Evolutionary conservation across 176 grass and related monocot species (phyloP), one percentile per base, ranked within the genome.

Genomic region (Juncus effusus): DNA sequence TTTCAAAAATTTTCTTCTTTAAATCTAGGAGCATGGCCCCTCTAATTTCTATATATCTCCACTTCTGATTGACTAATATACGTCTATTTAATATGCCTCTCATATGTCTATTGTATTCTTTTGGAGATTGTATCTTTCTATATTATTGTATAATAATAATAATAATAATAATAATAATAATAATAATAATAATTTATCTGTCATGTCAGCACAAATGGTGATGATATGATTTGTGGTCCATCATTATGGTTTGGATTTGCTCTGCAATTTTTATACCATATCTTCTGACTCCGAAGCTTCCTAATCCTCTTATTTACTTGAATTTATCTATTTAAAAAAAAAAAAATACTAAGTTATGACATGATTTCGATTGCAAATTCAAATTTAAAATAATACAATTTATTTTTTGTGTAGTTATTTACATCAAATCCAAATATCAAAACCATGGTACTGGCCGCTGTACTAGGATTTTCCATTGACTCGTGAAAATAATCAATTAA

Each of bases 381-480:
- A 40, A 7, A 44, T 7, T 52, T 52, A 12, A 52, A 52, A 52
- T 52, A 52, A 52, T 52, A 8, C 49, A 52, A 52, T 52, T 52
- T 12, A 12, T 52, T 1, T 8, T 28, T 28, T 28, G 19, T 28
- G 1, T 28, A 28, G 19, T 28, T 28, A 28, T 28, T 28, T 28
- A 28, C 19, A 28, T 28, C 19, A 28, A 28, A 28, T 28, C 19
- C 19, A 28, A 28, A 28, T 28, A 28, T 28, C 19, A 28, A 28
- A 28, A 28, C 9, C 5, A 13, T 12, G 36, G 60, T 6, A 40
- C 13, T 38, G 16, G n/a, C 40, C 10, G 40, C 42, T 13, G 42
- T 28, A 66, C 36, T 70, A 70, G 67, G 67, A 50, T 70, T 70
- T 70, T 36, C 7, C 6, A 16, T 70, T 28, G 67, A 70, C 52